Evolutionary conservation across 768 basidiomycete species (phyloP), one percentile per base, ranked within the genome.

Genomic region (Hortiboletus campestris): DNA sequence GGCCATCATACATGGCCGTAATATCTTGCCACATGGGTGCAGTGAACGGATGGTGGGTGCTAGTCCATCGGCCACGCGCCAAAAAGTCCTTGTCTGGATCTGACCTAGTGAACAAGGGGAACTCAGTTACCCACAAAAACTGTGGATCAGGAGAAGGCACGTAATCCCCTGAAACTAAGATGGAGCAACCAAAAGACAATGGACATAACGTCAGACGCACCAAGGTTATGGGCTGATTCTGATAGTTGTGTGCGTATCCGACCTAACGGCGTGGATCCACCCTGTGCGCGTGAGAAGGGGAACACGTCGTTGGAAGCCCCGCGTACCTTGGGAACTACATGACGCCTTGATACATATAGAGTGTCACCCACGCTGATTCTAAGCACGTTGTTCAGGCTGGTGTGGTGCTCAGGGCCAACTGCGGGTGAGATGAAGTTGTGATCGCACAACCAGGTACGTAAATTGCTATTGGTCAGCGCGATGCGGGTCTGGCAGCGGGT

Each of bases 51-150:
- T 98, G 95, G 65, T 98, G 95, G 4, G 91, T 86, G 59, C 89
- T 90, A 60, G 90, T 89, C 91, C 92, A 96, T 64, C 94, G 80
- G 31, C 94, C 94, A 53, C 84, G 81, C 4, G 93, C 89, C 31
- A 94, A 73, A 67, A 87, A 83, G 36, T 90, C 85, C 74, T 97
- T 97, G 75, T 97, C 94, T 52, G 80, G 78, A 69, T 97, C 94
- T 36, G 87, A 84, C 31, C 79, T 84, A 16, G 94, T 85, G 75
- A 96, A 97, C 22, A 98, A 79, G 14, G 95, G 95, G 69, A 97
- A 97, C 70, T 96, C 94, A 6, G 93, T 96, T 50, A 98, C 83
- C 95, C 95, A 98, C 19, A 95, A 78, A 72, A 98, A 95, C 70
- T 91, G 88, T 46, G 91, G 91, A 25, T 73, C 72, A 29, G 76